Evolutionary conservation across 371 early-diverging fungal species (phyloP).

Genomic region (Dichotomocladium elegans): DNA sequence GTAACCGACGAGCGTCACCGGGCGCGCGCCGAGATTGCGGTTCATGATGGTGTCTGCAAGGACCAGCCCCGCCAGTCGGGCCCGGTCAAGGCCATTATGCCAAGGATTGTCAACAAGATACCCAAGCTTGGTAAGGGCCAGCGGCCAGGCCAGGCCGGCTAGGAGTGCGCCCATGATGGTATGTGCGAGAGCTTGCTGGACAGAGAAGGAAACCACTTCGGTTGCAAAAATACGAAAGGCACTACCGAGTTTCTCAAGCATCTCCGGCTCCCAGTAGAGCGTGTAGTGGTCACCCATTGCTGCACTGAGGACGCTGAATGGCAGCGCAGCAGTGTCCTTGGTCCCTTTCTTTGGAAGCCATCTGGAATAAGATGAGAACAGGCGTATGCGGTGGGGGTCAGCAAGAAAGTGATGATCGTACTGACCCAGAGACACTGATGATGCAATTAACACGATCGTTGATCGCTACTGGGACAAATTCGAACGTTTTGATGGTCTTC

Average conservation of each 20-base stretch:
- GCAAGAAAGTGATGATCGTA: conserved; percentile 31
- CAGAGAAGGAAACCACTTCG: conserved; percentile 81
- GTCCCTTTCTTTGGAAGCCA: conserved; percentile 41
- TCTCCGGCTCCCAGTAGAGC: conserved; percentile 86
- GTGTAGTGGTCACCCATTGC: conserved; percentile 78
- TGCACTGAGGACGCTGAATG: conserved; percentile 77
- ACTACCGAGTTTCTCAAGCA: conserved; percentile 75
- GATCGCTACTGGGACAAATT: conserved; percentile 69
- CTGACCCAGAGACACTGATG: conserved; percentile 83
- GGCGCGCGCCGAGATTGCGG: conserved; percentile 77
- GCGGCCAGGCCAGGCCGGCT: conserved; percentile 84
- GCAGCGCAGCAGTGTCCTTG: conserved; percentile 68
- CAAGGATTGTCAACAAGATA: conserved; percentile 96
- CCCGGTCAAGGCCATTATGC: conserved; percentile 84
- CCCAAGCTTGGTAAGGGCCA: conserved; percentile 85
- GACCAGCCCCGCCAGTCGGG: conserved; percentile 81
- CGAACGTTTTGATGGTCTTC: conserved; percentile 78
- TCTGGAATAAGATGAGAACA: conserved; percentile 6
- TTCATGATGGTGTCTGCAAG: conserved; percentile 77
- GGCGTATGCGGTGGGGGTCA: background rate
- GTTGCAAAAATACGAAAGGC: conserved; percentile 82
- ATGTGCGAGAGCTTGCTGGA: conserved; percentile 84
- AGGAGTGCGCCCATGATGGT: conserved; percentile 82
- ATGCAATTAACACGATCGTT: conserved; percentile 71
- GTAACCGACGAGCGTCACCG: conserved; percentile 89